Evolutionary conservation across 805 yeast species (phyloP).

Genomic region (Candida golubevii): DNA sequence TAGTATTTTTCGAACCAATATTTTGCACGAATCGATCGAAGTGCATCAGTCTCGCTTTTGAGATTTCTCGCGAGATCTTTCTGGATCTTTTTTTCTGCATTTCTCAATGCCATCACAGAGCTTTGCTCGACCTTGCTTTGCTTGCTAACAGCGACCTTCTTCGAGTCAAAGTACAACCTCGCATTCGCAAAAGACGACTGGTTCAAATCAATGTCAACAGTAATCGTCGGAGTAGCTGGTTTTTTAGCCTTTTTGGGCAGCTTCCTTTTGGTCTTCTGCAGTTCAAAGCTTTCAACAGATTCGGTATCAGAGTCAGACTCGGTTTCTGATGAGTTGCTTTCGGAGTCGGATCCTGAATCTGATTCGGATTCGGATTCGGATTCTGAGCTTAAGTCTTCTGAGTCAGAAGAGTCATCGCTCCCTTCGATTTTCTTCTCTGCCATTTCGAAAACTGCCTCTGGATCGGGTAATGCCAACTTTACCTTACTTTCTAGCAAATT

Average conservation of each 20-base stretch:
- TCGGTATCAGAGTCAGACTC: constrained; percentile 17
- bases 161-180: constrained; percentile 69
- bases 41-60: constrained; percentile 45
- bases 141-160: constrained; percentile 70
- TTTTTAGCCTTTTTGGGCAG: constrained; percentile 11
- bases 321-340: constrained; percentile 26
- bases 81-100: constrained; percentile 73
- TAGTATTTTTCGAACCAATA: constrained; percentile 91
- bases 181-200: constrained; percentile 89
- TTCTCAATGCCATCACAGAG: constrained; percentile 72
- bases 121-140: constrained; percentile 76
- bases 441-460: constrained; percentile 29
- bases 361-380: constrained; percentile 20
- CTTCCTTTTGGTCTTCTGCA: constrained; percentile 12
- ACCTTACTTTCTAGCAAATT: constrained; percentile 67
- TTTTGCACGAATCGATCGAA: constrained; percentile 63
- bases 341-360: constrained; percentile 31
- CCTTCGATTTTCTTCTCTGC: constrained; percentile 1
- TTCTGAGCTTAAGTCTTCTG: constrained; percentile 5
- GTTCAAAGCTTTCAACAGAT: constrained; percentile 10
- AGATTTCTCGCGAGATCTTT: constrained; percentile 64
- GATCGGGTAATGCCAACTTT: constrained; percentile 49
- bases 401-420: constrained; percentile 20
- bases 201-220: constrained; percentile 61
- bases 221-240: constrained; percentile 24